These are phyloP conservation scores for Aleurites moluccanus DNA, from an alignment of 441 rosid species.

Conservation along the genomic window DNA sequence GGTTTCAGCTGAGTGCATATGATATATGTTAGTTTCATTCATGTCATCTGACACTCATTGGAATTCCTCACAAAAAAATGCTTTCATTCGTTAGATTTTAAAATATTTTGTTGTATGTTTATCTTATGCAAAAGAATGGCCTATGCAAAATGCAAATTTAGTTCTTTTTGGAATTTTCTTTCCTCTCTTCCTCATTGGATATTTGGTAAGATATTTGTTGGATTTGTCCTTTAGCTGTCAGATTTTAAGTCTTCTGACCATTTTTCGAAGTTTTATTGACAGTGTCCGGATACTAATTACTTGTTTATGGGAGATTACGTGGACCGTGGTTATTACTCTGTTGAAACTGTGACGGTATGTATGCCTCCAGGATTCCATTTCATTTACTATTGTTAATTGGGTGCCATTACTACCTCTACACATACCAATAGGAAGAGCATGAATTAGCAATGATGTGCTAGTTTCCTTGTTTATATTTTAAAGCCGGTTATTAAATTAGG, in stretches of 20 bases:
- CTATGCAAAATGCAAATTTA: neutral
- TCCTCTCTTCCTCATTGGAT: neutral
- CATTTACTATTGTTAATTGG: neutral
- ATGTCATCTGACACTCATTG: neutral
- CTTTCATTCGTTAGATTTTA: conserved; percentile 1
- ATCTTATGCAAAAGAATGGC: neutral
- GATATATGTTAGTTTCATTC: neutral
- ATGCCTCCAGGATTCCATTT: neutral
- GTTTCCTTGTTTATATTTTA: neutral
- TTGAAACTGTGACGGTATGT: conserved; percentile 90
- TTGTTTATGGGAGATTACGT: conserved; percentile 84
- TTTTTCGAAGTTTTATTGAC: conserved; percentile 19
- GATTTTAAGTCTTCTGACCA: neutral
- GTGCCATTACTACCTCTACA: neutral
- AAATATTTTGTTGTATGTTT: conserved; percentile 4
- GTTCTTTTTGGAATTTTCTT: neutral
- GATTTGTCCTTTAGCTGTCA: neutral
- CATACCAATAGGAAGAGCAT: neutral
- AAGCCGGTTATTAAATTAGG: neutral
- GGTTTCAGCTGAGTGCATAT: neutral
- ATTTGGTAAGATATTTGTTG: conserved; percentile 1
- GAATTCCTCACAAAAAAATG: neutral
- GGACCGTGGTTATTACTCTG: conserved; percentile 80
- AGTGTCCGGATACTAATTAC: conserved; percentile 81
- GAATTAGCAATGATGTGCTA: neutral